Evolutionary conservation across 2,329 filamentous ascomycete species (phyloP), one percentile per base, ranked within the genome.

Genomic region (Gnomoniopsis sp.): DNA sequence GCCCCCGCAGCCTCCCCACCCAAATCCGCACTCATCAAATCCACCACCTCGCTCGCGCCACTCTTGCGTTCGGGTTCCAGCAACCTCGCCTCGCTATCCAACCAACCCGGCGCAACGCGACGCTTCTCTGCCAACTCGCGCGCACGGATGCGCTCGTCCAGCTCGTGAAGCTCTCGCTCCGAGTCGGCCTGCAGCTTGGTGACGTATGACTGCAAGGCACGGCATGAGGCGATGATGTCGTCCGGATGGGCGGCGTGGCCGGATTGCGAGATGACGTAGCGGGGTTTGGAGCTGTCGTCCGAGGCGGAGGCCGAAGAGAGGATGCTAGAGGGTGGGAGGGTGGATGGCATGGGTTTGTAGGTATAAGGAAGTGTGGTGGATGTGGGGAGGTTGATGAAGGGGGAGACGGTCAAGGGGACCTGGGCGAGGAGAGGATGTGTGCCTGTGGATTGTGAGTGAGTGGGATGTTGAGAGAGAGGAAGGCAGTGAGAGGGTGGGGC

Each of bases 331-430:
- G 86, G 86, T 0, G 95, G 93, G 0, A 98, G 84, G 2, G 91
- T 89, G 1, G 91, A 93, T 0, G 93, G 91, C 70, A 98, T 88
- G 12, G 87, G 83, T 71, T 93, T 93, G 82, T 97, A 98, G 66
- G 91, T 96, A 78, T 98, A 98, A 23, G 95, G 93, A 8, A 99
- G 85, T 0, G 93, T 96, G 21, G 93, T 90, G 26, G 93, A 89
- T 33, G 90, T 88, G 12, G 95, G 95, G 34, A 99, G 88, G 61
- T 88, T 89, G 67, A 98, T 86, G 77, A 97, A 97, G 26, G 95
- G 95, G 3, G 93, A 97, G 48, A 98, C 92, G 52, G 92, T 96
- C 57, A 99, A 79, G 33, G 95, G 92, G 44, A 98, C 87, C 76
- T 99, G 95, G 65, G 93, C 90, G 49, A 99, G 86, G 64, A 97